Base-by-base conservation (phyloP, 805 yeast species). In the Saturnispora hagleri region DNA sequence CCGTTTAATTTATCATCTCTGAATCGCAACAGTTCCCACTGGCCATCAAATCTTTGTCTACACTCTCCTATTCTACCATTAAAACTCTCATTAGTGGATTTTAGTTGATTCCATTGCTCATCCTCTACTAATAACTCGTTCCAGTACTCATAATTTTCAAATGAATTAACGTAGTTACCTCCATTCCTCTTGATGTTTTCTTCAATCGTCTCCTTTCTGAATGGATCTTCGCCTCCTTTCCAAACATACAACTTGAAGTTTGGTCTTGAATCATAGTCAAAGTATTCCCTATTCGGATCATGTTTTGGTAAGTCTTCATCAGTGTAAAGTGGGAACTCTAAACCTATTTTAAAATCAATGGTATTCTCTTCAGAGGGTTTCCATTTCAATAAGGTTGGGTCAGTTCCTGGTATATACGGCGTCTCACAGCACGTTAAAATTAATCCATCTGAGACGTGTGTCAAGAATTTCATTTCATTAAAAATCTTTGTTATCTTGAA, bases 361-460 rank as follows among this genome's bases (percentile, higher is more conserved):
- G 97, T 85, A 60, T 93, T 95, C 66, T 91, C 99, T 56, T 87
- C 87, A 12, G 95, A 88, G 2, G 99, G 98, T 63, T 93, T 93
- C 99, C 99, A 93, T 68, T 95, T 93, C 51, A 93, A 70, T 47
- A 93, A 72, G 6, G 89, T 80, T 0, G 80, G 76, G 66, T 93
- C 98, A 1, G 98, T 91, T 13, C 98, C 98, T 56, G 83, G 80
- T 3, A 80, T 73, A 68, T 93, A 93, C 0, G 96, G 95, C 1
- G 91, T 80, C 50, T 81, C 88, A 43, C 95, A 85, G 57, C 96
- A 88, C 2, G 99, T 93, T 66, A 89, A 87, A 54, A 93, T 88
- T 27, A 93, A 75, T 1, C 99, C 99, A 69, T 93, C 99, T 3
- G 93, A 82, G 53, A 86, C 85, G 68, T 93, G 97, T 24, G 88